Conservation (phyloP, 179 eudicot species). For the Corrigiola litoralis region DNA sequence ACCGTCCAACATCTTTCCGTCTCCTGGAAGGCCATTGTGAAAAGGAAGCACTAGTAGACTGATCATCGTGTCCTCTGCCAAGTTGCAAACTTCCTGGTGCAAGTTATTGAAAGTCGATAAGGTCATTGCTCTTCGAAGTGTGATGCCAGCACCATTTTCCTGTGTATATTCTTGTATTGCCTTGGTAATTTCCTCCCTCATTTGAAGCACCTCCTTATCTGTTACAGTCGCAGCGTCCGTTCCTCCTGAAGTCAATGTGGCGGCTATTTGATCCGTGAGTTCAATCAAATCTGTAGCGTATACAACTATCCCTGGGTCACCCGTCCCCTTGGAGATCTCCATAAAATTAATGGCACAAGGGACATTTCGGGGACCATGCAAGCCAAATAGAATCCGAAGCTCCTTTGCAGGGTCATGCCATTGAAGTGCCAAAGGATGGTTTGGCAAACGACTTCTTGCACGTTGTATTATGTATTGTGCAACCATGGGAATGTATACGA, state of each 20-base stretch:
- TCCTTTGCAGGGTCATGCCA: constrained; percentile 62
- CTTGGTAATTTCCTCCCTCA: constrained; percentile 51
- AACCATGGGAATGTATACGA: constrained; percentile 65
- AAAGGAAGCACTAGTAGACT: constrained; percentile 70
- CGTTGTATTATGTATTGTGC: constrained; percentile 61
- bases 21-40: constrained; percentile 43
- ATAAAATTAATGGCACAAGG: constrained; percentile 60
- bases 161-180: constrained; percentile 36
- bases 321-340: constrained; percentile 65
- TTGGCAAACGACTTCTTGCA: constrained; percentile 60
- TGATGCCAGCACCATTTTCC: constrained; percentile 44
- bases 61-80: constrained; percentile 59
- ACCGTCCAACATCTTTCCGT: constrained; percentile 39
- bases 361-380: constrained; percentile 61
- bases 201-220: constrained; percentile 42
- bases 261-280: constrained; percentile 65
- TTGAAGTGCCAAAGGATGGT: constrained; percentile 69
- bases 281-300: constrained; percentile 77
- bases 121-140: constrained; percentile 45
- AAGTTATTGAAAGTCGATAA: constrained; percentile 55
- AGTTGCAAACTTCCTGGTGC: constrained; percentile 69
- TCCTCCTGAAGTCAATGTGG: constrained; percentile 49
- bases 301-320: constrained; percentile 67
- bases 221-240: constrained; percentile 48
- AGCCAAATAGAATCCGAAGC: constrained; percentile 58